Base-by-base conservation (phyloP, 306 rosid species). In the Quillaja saponaria region DNA sequence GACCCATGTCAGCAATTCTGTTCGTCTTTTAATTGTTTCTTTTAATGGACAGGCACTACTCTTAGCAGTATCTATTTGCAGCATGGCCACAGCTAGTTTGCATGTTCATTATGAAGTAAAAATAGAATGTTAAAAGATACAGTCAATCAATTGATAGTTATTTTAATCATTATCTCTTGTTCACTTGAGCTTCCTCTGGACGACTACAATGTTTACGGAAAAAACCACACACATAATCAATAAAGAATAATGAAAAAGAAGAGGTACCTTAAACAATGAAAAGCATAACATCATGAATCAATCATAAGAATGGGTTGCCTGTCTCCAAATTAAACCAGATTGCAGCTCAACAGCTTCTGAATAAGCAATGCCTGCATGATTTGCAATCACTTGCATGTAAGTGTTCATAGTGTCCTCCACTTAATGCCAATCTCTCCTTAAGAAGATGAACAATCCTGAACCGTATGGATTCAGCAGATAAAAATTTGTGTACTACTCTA, bases 351-450 rank as follows among this genome's bases (percentile, higher is more conserved):
- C 31, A 25, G 31, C 31, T 25, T 25, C 31, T 1, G 31, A 25
- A 25, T 34, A 56, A 56, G 6, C 9, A 49, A 34, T 34, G 45
- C 34, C 40, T 48, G 10, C 18, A 4, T 49, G 8, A 33, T 63
- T 42, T 62, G 45, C 49, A 55, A 34, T 49, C 48, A 55, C 63
- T 63, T 49, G 39, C 56, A 33, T 20, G 34, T 37, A 42, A 10
- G 68, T 25, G 4, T 25, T 25, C 31, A 25, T 25, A 25, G 4
- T 25, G 56, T 53, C 56, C 48, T 16, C 39, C 13, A 12, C 49
- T n/a, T 25, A 21, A 8, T 16, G 44, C 3, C 47, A 53, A 17
- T 60, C 39, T 51, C 37, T 44, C 18, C 55, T 71, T 34, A 34
- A 45, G 64, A 62, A 28, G 21, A 15, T 20, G 14, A 44, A 46